Conservation (phyloP, 495 filamentous ascomycete species). For the Cercophora samala region DNA sequence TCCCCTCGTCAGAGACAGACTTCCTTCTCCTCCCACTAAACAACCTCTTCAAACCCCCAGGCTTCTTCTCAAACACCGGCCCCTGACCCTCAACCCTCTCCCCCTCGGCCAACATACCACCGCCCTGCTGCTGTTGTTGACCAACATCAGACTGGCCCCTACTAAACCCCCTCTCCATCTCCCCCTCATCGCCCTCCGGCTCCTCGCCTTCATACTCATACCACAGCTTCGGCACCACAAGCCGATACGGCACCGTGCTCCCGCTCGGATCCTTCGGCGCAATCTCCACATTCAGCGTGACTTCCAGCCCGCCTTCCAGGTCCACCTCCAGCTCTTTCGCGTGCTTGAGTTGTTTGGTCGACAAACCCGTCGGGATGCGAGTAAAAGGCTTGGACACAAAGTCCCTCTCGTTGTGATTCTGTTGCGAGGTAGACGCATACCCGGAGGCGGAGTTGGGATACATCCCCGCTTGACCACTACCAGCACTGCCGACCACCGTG, state of each 20-base stretch:
- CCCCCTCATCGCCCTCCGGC: conserved; percentile 3
- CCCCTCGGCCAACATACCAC: no score
- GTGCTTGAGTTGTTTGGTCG: conserved; percentile 54
- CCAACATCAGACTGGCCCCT: conserved; percentile 13
- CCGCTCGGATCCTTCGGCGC: conserved; percentile 79
- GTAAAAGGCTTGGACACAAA: conserved; percentile 54
- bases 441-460: background rate
- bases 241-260: conserved; percentile 80
- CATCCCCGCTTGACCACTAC: background rate
- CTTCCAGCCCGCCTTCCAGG: conserved; percentile 74
- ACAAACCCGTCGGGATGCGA: conserved; percentile 68
- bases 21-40: conserved; percentile 2
- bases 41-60: conserved; percentile 6
- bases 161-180: conserved; percentile 5
- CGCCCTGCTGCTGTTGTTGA: conserved; percentile 14
- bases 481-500: conserved; percentile 21
- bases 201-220: conserved; percentile 47
- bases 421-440: background rate
- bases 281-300: conserved; percentile 83
- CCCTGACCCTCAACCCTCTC: background rate
- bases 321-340: conserved; percentile 48
- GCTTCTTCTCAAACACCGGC: conserved; percentile 16
- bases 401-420: conserved; percentile 8
- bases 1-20: background rate
- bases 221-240: conserved; percentile 76